Percentiles rank a stretch among this genome's conserved stretches.
Conservation (phyloP, 495 filamentous ascomycete species). For the Mytilinidion resinicola region DNA sequence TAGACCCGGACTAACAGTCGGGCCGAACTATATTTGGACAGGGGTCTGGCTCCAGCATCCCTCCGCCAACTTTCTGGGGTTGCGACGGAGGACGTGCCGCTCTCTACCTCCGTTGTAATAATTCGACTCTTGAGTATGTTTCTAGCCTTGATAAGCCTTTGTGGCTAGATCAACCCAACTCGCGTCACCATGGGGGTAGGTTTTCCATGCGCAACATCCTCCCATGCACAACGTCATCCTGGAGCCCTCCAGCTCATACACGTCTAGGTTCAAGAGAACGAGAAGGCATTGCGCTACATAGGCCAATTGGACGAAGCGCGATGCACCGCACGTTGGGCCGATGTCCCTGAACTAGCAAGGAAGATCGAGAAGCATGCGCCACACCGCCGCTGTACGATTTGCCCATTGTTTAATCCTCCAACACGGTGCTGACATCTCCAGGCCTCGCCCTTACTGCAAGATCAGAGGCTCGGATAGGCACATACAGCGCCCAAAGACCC, state of each 20-base stretch:
- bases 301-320: constrained; percentile 75
- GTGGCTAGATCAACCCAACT: background rate
- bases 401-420: constrained; percentile 13
- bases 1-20: background rate
- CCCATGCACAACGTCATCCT: constrained; percentile 22
- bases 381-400: constrained; percentile 66
- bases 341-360: constrained; percentile 79
- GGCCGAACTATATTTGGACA: background rate
- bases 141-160: background rate
- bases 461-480: constrained; percentile 59
- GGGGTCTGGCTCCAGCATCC: background rate
- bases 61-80: background rate
- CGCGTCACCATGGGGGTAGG: constrained; percentile 20
- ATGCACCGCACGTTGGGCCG: constrained; percentile 81
- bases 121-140: background rate
- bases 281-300: constrained; percentile 75
- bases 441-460: constrained; percentile 71
- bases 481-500: constrained; percentile 35
- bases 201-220: constrained; percentile 1
- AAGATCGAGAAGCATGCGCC: constrained; percentile 93
- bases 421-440: constrained; percentile 32
- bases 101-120: background rate
- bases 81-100: background rate
- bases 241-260: constrained; percentile 6
- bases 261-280: constrained; percentile 34